Percentiles rank a stretch among this genome's conserved stretches.
These are phyloP conservation scores for Chaetothyriales sp. DNA, from an alignment of 2,329 filamentous ascomycete genomes.

Conservation along the genomic window DNA sequence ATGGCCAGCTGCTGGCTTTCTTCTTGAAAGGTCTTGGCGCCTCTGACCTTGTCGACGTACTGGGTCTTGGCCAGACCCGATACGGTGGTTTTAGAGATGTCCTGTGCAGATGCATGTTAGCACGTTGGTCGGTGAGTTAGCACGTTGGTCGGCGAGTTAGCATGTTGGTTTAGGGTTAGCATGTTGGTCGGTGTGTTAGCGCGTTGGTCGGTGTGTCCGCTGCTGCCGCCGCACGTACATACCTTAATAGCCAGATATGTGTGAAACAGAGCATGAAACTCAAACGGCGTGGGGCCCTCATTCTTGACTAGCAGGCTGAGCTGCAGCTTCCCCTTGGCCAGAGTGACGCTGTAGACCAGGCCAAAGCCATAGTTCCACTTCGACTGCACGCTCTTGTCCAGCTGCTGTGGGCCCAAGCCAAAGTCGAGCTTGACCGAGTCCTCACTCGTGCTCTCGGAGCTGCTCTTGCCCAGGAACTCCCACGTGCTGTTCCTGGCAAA, in stretches of 20 bases:
- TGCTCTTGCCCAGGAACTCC: slow-evolving; percentile 87
- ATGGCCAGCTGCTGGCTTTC: slow-evolving; percentile 54
- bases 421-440: slow-evolving; percentile 87
- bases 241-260: slow-evolving; percentile 77
- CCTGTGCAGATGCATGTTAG: slow-evolving; percentile 36
- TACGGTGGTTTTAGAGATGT: slow-evolving; percentile 61
- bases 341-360: slow-evolving; percentile 82
- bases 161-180: too few species aligned
- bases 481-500: slow-evolving; percentile 81
- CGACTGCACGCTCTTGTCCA: slow-evolving; percentile 53
- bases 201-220: slow-evolving; percentile 1
- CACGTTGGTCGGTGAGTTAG: too few species aligned
- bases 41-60: slow-evolving; percentile 73
- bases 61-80: slow-evolving; percentile 61
- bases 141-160: slow-evolving; percentile 1
- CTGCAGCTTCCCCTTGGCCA: slow-evolving; percentile 59
- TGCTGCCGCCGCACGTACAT: slow-evolving; percentile 22
- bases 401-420: slow-evolving; percentile 61
- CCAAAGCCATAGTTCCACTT: slow-evolving; percentile 81
- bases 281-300: slow-evolving; percentile 66
- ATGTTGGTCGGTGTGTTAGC: not conserved
- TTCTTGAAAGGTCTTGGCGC: slow-evolving; percentile 50
- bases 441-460: slow-evolving; percentile 41
- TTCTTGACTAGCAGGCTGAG: slow-evolving; percentile 82
- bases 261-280: slow-evolving; percentile 84